Evolutionary conservation across 2,329 filamentous ascomycete genomes (phyloP), one percentile per base, ranked within the genome.

Genomic region (Pseudophaeomoniella oleicola): DNA sequence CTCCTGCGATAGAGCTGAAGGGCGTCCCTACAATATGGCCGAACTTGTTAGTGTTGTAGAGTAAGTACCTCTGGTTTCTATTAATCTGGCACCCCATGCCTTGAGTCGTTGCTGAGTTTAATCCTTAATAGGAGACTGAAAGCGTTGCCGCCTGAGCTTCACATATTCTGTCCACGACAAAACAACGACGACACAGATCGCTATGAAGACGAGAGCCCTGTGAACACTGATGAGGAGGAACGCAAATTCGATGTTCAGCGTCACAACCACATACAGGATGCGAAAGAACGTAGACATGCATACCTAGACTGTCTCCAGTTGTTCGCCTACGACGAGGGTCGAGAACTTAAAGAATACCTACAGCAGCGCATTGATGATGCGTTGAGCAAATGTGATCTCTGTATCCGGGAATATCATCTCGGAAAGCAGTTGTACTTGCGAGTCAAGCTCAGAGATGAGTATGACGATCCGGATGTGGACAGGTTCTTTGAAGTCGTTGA

Each of bases 351-450:
- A 30, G 60, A 66, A 11, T 69, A 72, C 43, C 80, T 83, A 48
- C 67, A 63, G 36, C 49, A 57, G 4, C 66, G 69, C 14, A 62
- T 81, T 14, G 71, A 78, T 43, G 53, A 60, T 9, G 69, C 70
- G 29, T 63, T 87, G 16, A 71, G 65, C 39, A 64, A 59, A 39
- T 87, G 81, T 55, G 72, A 83, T 37, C 66, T 71, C 36, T 87
- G 81, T 51, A 77, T 82, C 36, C 67, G 75, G 42, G 77, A 77
- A 46, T 87, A 82, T 70, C 81, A 87, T 54, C 75, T 74, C 50
- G 70, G 69, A 18, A 77, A 81, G 35, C 32, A 15, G 42, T 71
- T 71, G 41, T 60, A 63, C 38, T 71, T 81, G 43, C 59, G 82
- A 19, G 71, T 75, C 41, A 63, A 71, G 34, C 62, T 85, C 37